A percentile compares a stretch with the other conserved stretches of the same genome.
These are phyloP conservation scores for Geoglossum cookeanum DNA, from an alignment of 2,329 filamentous ascomycete genomes.

Conservation along the genomic window DNA sequence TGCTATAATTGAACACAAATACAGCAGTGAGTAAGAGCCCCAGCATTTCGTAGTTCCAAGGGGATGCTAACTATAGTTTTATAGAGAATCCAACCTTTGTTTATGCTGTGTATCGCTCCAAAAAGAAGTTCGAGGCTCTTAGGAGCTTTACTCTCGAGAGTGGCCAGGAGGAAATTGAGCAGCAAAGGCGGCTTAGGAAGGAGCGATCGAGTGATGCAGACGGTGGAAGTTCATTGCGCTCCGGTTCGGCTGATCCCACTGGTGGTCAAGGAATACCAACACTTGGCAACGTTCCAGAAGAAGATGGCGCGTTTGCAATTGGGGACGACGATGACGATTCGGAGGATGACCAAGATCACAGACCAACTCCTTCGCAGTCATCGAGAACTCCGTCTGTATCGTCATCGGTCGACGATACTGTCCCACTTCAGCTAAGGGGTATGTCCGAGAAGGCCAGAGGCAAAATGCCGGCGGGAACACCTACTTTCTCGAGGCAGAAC, in stretches of 20 bases:
- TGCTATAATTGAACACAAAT: conserved; percentile 76
- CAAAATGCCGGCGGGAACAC: conserved; percentile 73
- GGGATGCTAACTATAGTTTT: background rate
- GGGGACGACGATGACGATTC: conserved; percentile 61
- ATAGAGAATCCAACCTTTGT: conserved; percentile 65
- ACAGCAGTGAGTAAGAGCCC: conserved; percentile 38
- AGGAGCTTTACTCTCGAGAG: conserved; percentile 81
- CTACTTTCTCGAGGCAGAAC: conserved; percentile 71
- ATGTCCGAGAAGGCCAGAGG: conserved; percentile 97
- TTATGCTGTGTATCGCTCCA: conserved; percentile 58
- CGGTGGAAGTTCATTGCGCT: conserved; percentile 18
- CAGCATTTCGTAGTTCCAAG: background rate
- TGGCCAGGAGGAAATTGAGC: conserved; percentile 78
- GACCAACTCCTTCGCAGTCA: conserved; percentile 36
- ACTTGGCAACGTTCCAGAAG: conserved; percentile 52
- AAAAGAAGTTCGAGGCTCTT: conserved; percentile 67
- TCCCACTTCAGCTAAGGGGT: conserved; percentile 64
- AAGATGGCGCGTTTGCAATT: conserved; percentile 70
- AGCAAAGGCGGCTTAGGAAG: conserved; percentile 52
- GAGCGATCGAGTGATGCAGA: conserved; percentile 20
- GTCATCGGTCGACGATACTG: conserved; percentile 52
- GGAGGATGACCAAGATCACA: conserved; percentile 35
- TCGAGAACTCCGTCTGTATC: conserved; percentile 51
- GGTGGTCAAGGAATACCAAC: conserved; percentile 33
- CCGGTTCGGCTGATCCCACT: conserved; percentile 43